Evolutionary conservation across 108 stramenopile genomes (phyloP), one percentile per base, ranked within the genome.

Genomic region (Nitzschia sp.): DNA sequence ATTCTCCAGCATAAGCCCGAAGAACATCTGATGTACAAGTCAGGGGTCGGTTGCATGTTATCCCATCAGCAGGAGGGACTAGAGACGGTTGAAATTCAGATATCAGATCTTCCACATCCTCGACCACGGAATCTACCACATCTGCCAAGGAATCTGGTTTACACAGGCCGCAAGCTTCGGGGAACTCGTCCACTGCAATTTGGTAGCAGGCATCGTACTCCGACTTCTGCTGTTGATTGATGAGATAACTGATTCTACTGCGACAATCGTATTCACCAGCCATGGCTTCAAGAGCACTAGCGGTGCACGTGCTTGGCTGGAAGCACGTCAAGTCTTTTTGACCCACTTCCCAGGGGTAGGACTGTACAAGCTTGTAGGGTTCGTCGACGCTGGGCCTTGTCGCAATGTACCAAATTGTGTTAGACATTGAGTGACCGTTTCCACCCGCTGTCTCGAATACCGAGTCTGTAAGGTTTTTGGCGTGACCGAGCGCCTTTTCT

Each of bases 391-490:
- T 35, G 52, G 88, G 85, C 38, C 89, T 71, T 25, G 89, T 90
- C 0, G 85, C 63, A 58, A 85, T 76, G 41, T 87, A 85, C 89
- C 89, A 90, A 19, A 90, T 45, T 26, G 85, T 81, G 58, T 90
- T 90, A 6, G 77, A 78, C 69, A 50, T 52, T 17, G 89, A 87
- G 57, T 90, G 84, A 21, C 89, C 89, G 41, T 81, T 73, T 3
- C 85, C 88, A 29, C 86, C 91, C 52, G 89, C 67, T 34, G 76
- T 62, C n/a, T 78, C 41, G 34, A 82, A 92, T 9, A 80, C 75
- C 1, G 73, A 53, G 4, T 60, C 22, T n/a, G 82, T 58, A 23
- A 89, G 47, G n/a, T 63, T 44, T 27, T 61, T 45, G 17, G 73
- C 73, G 25, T 76, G 65, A 47, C 87, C 62, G 33, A 80, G 36